Base-by-base conservation (phyloP, 1,139 yeast species). In the Suhomyces panamericanus region DNA sequence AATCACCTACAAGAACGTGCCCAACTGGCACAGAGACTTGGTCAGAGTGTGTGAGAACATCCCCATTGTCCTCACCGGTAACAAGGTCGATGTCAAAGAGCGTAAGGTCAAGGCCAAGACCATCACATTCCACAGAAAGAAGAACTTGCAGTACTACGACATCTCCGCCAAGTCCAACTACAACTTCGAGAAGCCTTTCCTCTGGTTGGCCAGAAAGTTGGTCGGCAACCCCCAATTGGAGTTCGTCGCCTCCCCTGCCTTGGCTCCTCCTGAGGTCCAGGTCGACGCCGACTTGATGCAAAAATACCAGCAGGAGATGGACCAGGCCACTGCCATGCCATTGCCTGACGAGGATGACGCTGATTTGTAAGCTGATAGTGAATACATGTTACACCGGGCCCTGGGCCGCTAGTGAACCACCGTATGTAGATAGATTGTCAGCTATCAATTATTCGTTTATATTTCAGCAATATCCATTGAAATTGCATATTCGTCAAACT, bases 341-440 rank as follows among this genome's bases (percentile, higher is more conserved):
- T 87, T 95, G 74, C 99, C 99, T 59, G 99, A 95, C 77, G 99
- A 95, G 78, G 99, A 95, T 70, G 99, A 95, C 69, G 98, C 97
- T 66, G 98, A 91, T 73, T 86, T 91, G 78, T 91, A 88, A 78
- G 61, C 38, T 24, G 35, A 40, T 40, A 40, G 36, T 40, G 36
- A 28, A 40, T 40, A 40, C 42, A 39, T 39, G 37, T 39, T 41
- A 39, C 37, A 39, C 39, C 20, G 13, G 27, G 24, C 24, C 24
- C 27, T n/a, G 16, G 35, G 35, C 35, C 35, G 9, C 12, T 24
- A 32, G 35, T 32, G 35, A 32, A n/a, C 17, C 24, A 20, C 35
- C n/a, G 24, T 32, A 15, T n/a, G n/a, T n/a, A n/a, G n/a, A n/a
- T n/a, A n/a, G n/a, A n/a, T n/a, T n/a, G n/a, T n/a, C n/a, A n/a